Conservation (phyloP, 805 yeast species). For the Pichia californica region DNA sequence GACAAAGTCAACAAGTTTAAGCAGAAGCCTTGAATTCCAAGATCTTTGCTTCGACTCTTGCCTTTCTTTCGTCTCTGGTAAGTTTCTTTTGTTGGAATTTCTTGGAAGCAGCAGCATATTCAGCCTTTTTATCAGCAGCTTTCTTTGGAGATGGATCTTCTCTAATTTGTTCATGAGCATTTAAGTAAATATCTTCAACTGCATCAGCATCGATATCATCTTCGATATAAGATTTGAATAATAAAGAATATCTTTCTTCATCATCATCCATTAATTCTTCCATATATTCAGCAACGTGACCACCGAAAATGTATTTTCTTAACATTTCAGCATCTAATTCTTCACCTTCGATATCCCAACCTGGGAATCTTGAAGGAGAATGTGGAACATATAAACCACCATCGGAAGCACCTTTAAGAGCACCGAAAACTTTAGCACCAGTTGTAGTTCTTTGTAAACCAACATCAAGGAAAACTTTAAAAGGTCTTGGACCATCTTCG, state of each 20-base stretch:
- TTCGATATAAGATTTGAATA: constrained; percentile 93
- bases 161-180: constrained; percentile 95
- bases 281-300: constrained; percentile 99
- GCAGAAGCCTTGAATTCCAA: constrained; percentile 68
- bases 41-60: constrained; percentile 86
- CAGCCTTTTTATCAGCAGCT: constrained; percentile 89
- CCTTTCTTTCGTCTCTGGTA: constrained; percentile 87
- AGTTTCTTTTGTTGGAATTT: constrained; percentile 85
- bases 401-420: constrained; percentile 99
- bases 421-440: constrained; percentile 99
- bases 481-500: constrained; percentile 99
- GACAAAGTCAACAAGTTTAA: constrained; percentile 20
- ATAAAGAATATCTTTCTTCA: constrained; percentile 97
- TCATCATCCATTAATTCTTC: constrained; percentile 99
- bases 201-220: constrained; percentile 97
- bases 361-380: constrained; percentile 99
- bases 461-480: constrained; percentile 98
- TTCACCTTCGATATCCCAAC: constrained; percentile 98
- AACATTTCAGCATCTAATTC: constrained; percentile 96
- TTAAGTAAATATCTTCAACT: constrained; percentile 89
- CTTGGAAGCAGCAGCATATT: constrained; percentile 95
- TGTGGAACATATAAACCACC: constrained; percentile 99
- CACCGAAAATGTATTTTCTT: constrained; percentile 99
- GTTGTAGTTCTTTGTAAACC: constrained; percentile 99
- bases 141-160: constrained; percentile 90